Base-by-base conservation (phyloP, 176 grass and related monocot species). In the Oropetium thomaeum region DNA sequence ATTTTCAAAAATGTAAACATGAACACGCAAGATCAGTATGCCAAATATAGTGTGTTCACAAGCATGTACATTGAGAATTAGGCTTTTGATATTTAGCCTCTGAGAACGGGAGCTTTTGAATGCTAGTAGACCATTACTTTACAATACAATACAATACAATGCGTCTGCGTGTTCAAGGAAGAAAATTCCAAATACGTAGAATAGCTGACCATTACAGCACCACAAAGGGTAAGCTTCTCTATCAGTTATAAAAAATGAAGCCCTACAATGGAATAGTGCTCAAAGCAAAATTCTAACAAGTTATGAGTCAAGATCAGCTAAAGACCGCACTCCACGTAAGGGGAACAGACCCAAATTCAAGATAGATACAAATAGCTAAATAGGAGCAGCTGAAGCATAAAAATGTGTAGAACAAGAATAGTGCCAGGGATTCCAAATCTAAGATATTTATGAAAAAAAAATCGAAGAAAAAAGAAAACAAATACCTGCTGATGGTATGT, bases 401-500 rank as follows among this genome's bases (percentile, higher is more conserved):
- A 35, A 60, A 53, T 53, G 35, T 47, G 29, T 35, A 64, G 5
- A 55, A 53, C 4, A 45, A 37, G 34, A 65, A 20, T 53, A 77
- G 55, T 17, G 30, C 45, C 0, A 69, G 32, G 71, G 74, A 42
- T 9, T 3, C 14, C 51, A 41, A 61, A 52, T 38, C 20, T 78
- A 42, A 31, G 71, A 26, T 58, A 31, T 19, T 51, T 37, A n/a
- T 3, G 30, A 62, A 59, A 55, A 42, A 71, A 51, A 67, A 5
- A 80, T n/a, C n/a, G n/a, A 37, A 20, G 10, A 8, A 62, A 79
- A 78, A 13, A 26, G 6, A 75, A 66, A 51, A 82, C 4, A 76
- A 70, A 26, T 65, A 99, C 96, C 96, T 92, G 89, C 32, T 33
- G 71, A 85, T 99, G 96, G 83, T 95, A 95, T 65, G 55, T 82